Evolutionary conservation across 176 grass and related monocot genomes (phyloP), one percentile per base, ranked within the genome.

Genomic region (Eremochloa ophiuroides): DNA sequence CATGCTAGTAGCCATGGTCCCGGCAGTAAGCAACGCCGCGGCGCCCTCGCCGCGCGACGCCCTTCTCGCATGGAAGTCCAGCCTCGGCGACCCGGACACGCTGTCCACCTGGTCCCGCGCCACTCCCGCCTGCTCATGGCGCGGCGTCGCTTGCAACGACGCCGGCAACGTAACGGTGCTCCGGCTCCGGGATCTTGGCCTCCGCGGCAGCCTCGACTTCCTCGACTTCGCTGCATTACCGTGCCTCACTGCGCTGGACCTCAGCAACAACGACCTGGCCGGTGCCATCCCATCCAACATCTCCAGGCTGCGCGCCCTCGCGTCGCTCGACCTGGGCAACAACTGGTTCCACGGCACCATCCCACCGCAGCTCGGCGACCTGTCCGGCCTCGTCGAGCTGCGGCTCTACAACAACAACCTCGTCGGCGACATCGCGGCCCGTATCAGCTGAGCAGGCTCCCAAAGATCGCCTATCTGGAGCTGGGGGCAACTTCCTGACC

Each of bases 351-450:
- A 14, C 3, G 86, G 67, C 38, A 25, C 35, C 76, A 89, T 97
- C 77, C 93, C 87, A 22, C 90, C 79, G 35, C 74, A 92, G 90
- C 60, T 95, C 8, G 87, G 85, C 38, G 85, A 85, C 72, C 82
- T 95, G n/a, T 82, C 82, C 5, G 69, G 78, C 69, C 78, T 95
- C 68, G 26, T 92, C 28, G 75, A 90, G 2, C 90, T 95, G 1
- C 82, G 85, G 8, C 84, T 95, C 79, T 86, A 88, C 85, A 86
- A 90, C 82, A 95, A 92, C 77, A 90, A 70, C 80, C 80, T 95
- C 56, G 61, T 1, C 31, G 90, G 73, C 10, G 63, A 70, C 35
- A 86, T 92, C 46, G 90, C 93, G 7, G 35, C 74, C 75, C 81
- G n/a, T n/a, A n/a, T n/a, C n/a, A 90, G 83, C 79, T 95, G 5